Conservation (phyloP, 148 eudicot species). For the Rhododendron griersonianum region DNA sequence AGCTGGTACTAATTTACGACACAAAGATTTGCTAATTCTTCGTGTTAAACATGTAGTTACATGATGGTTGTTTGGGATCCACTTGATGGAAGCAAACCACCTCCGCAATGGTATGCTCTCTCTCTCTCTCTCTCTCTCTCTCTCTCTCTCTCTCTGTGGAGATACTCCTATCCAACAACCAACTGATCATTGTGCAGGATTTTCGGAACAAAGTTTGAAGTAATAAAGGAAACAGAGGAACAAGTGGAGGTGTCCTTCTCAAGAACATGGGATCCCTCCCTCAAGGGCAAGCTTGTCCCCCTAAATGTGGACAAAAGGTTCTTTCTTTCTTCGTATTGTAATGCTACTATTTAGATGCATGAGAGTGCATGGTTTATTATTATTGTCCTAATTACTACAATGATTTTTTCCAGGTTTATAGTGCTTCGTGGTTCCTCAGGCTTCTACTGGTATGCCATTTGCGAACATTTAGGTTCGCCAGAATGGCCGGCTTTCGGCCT, state of each 20-base stretch:
- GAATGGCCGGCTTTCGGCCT: slow-evolving; percentile 80
- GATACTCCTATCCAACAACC: neutral
- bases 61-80: slow-evolving; percentile 68
- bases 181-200: slow-evolving; percentile 41
- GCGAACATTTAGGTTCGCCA: slow-evolving; percentile 39
- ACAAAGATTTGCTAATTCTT: neutral
- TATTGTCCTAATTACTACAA: neutral
- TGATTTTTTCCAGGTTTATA: slow-evolving; percentile 32
- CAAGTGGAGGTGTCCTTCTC: slow-evolving; percentile 79
- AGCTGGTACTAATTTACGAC: neutral
- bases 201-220: slow-evolving; percentile 47
- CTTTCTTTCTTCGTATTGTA: neutral
- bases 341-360: neutral
- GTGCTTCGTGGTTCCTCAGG: slow-evolving; percentile 62
- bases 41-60: slow-evolving; percentile 30
- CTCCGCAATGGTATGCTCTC: slow-evolving; percentile 31
- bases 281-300: slow-evolving; percentile 51
- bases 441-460: slow-evolving; percentile 58
- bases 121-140: neutral
- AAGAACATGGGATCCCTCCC: slow-evolving; percentile 69
- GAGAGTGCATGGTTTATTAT: neutral
- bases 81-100: slow-evolving; percentile 49
- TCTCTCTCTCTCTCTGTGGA: neutral
- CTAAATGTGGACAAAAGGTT: slow-evolving; percentile 87
- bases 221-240: slow-evolving; percentile 56